Evolutionary conservation across 2,329 filamentous ascomycete species (phyloP).

Genomic region (Magnaporthales sp.): DNA sequence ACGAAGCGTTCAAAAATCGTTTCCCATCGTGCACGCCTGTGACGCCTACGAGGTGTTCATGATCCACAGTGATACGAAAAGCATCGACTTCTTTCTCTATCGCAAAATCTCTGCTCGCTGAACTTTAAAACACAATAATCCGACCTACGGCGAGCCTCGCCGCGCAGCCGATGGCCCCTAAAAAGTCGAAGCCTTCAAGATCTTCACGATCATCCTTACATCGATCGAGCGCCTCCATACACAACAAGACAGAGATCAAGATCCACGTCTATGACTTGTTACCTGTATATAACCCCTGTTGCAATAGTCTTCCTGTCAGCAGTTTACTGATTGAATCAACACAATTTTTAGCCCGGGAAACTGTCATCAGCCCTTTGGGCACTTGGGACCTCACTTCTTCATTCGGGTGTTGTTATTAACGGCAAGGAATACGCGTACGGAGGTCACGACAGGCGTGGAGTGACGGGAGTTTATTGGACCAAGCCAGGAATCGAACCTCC

Average conservation of each 20-base stretch:
- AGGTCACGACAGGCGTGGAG: slow-evolving; percentile 60
- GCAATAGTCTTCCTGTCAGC: slow-evolving; percentile 4
- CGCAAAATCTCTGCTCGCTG: not conserved
- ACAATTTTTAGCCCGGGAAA: slow-evolving; percentile 51
- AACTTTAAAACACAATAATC: not conserved
- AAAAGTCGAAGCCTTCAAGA: slow-evolving; percentile 26
- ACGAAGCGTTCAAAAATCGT: not conserved
- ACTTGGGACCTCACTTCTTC: slow-evolving; percentile 67
- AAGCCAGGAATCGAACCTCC: slow-evolving; percentile 63
- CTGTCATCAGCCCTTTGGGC: slow-evolving; percentile 72
- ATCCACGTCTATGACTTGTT: slow-evolving; percentile 75
- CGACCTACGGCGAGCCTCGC: not conserved
- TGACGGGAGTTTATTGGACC: slow-evolving; percentile 80
- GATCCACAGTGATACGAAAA: not conserved
- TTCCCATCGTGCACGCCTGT: not conserved
- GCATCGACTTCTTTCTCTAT: not conserved
- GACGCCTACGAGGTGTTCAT: not conserved
- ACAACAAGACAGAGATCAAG: slow-evolving; percentile 58
- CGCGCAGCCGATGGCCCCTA: slow-evolving; percentile 28
- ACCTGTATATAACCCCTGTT: slow-evolving; percentile 40
- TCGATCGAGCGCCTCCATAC: slow-evolving; percentile 57
- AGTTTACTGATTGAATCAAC: slow-evolving; percentile 5
- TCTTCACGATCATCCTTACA: slow-evolving; percentile 31
- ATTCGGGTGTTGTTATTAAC: slow-evolving; percentile 76
- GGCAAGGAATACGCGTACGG: slow-evolving; percentile 79